Percentiles rank a stretch among this genome's conserved stretches.
Evolutionary conservation across 805 yeast species (phyloP).

Genomic region (Kluyveromyces starmeri): DNA sequence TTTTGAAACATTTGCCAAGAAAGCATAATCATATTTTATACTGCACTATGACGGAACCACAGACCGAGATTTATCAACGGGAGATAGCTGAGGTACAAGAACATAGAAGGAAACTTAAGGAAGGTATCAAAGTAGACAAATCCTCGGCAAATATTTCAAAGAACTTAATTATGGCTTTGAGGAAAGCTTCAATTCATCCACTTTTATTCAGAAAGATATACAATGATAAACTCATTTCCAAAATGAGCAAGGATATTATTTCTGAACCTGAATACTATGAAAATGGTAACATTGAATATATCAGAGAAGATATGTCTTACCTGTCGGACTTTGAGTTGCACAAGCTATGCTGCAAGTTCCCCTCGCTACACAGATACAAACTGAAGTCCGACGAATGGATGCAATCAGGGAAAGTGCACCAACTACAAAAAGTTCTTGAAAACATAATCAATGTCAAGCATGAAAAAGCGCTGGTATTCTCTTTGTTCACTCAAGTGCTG

Average conservation of each 20-base stretch:
- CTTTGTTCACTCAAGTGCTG: conserved; percentile 85
- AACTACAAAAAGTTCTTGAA: conserved; percentile 49
- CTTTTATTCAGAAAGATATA: conserved; percentile 64
- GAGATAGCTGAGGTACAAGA: conserved; percentile 40
- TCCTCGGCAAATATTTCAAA: conserved; percentile 32
- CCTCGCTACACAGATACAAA: conserved; percentile 47
- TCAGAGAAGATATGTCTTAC: conserved; percentile 88
- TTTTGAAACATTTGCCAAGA: conserved; percentile 76
- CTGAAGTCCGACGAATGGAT: conserved; percentile 48
- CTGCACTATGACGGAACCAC: conserved; percentile 54
- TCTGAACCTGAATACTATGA: conserved; percentile 63
- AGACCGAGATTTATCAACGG: conserved; percentile 49
- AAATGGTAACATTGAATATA: conserved; percentile 67
- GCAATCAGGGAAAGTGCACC: conserved; percentile 65
- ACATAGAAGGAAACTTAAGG: conserved; percentile 24
- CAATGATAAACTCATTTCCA: conserved; percentile 41
- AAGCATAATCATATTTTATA: conserved; percentile 56
- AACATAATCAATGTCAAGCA: conserved; percentile 41
- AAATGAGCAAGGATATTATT: conserved; percentile 76
- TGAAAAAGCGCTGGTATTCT: conserved; percentile 71
- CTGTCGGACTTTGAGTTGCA: conserved; percentile 91
- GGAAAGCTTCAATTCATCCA: conserved; percentile 94
- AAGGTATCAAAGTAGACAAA: conserved; percentile 23
- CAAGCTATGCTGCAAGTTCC: conserved; percentile 62
- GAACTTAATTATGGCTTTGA: conserved; percentile 75